These are phyloP conservation scores for Hypomontagnella submonticulosa DNA, from an alignment of 495 filamentous ascomycete genomes.

Conservation along the genomic window DNA sequence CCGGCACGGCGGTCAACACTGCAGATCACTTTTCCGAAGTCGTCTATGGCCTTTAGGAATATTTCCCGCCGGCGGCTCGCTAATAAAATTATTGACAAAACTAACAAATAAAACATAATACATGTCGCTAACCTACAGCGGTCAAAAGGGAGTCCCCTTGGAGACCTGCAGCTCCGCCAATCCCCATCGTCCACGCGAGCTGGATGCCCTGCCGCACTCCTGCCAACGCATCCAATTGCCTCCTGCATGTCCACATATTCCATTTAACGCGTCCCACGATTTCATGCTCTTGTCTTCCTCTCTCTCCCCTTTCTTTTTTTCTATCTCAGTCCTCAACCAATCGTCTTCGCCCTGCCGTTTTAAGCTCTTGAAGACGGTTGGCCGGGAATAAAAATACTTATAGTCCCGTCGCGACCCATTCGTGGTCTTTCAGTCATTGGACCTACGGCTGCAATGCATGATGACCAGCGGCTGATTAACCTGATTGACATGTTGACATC, in stretches of 20 bases:
- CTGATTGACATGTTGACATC: conserved; percentile 21
- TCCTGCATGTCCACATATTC: conserved; percentile 42
- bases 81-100: conserved; percentile 26
- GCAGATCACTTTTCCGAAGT: conserved; percentile 30
- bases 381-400: conserved; percentile 25
- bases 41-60: conserved; percentile 38
- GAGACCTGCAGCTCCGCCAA: conserved; percentile 44
- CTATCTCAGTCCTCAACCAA: conserved; percentile 21
- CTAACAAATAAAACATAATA: conserved; percentile 8
- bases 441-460: conserved; percentile 40
- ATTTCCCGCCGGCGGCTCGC: conserved; percentile 45
- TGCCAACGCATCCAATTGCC: conserved; percentile 47
- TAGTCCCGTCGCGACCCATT: conserved; percentile 40
- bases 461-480: conserved; percentile 44
- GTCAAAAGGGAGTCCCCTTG: conserved; percentile 32
- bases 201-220: conserved; percentile 21
- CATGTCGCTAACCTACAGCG: conserved; percentile 29
- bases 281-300: conserved; percentile 34
- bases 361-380: conserved; percentile 25
- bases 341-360: conserved; percentile 23
- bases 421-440: conserved; percentile 37
- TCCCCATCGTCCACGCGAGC: conserved; percentile 47
- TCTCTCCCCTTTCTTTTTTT: conserved; percentile 23
- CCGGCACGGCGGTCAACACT: conserved; percentile 42
- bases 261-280: conserved; percentile 44